Base-by-base conservation (phyloP, 495 filamentous ascomycete genomes). In the Lasiosphaeria miniovina region DNA sequence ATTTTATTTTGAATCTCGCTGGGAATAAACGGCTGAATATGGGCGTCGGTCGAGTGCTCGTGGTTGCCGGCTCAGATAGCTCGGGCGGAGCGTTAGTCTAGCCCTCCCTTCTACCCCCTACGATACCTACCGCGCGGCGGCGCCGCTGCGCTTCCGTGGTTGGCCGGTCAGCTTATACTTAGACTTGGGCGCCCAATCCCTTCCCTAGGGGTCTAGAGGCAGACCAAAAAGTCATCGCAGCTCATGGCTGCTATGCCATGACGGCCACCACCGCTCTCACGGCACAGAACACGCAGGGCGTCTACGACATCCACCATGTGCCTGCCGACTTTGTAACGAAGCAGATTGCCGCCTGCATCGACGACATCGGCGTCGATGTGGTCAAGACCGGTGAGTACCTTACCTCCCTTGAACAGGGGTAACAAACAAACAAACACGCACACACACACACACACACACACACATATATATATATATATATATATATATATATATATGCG, bases 201-300 rank as follows among this genome's bases (percentile, higher is more conserved):
- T 50, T 49, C 36, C n/a, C 34, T 11, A 96, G 91, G 45, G 94
- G 94, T n/a, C 84, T 98, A 45, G 94, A 98, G 70, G 94, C 94
- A 36, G 94, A 98, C 74, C 92, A 97, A 73, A 93, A 94, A 68
- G 92, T 96, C 54, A 87, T 97, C 40, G 89, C 93, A 33, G 89
- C 90, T 15, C 90, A 97, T 82, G 87, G 86, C 49, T 91, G 88
- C 76, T 97, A 97, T 78, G 92, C 91, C 58, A 94, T 96, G 83
- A 96, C 93, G 46, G 89, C 91, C n/a, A 96, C 93, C 38, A 96
- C 94, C 3, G 93, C 93, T 17, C 75, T 98, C 64, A 98, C 94
- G 14, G 93, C 91, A 24, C 94, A 98, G 71, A 96, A 96, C 74
- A 98, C 94, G 3, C 77, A 82, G 34, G 91, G 91, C 0, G 91